phyloP scores from a whole-genome alignment of 495 filamentous ascomycete species.

The Emericellopsis terricola region DNA sequence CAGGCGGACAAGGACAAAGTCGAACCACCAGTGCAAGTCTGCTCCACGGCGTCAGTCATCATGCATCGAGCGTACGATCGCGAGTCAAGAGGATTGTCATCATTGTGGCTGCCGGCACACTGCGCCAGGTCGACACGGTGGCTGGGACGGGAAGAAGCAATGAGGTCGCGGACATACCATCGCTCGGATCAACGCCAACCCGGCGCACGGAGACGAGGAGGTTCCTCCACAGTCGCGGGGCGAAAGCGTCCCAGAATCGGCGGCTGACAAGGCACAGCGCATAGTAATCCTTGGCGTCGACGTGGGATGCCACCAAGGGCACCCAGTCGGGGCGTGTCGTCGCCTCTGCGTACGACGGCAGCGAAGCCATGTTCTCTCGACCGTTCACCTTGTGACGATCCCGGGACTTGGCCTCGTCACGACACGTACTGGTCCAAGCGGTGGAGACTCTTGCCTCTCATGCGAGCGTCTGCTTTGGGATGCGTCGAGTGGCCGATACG shows the following conservation, averaged over 20 bases:
- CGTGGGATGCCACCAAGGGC: constrained; percentile 17
- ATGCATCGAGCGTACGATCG: too few species aligned
- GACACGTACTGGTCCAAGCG: too few species aligned
- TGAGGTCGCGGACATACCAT: constrained; percentile 15
- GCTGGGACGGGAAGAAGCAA: not conserved
- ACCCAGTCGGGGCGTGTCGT: constrained; percentile 23
- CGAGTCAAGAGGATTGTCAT: too few species aligned
- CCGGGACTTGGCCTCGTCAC: too few species aligned
- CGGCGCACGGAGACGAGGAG: constrained; percentile 13
- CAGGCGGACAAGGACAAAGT: constrained; percentile 16
- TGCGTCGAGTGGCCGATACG: too few species aligned
- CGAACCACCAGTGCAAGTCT: constrained; percentile 22
- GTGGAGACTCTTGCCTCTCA: too few species aligned
- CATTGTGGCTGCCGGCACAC: too few species aligned
- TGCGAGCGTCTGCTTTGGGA: too few species aligned
- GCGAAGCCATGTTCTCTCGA: constrained; percentile 15
- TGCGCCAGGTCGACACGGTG: too few species aligned
- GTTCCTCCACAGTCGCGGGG: constrained; percentile 28
- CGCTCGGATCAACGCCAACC: constrained; percentile 14
- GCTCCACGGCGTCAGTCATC: too few species aligned
- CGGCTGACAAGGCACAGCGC: constrained; percentile 22
- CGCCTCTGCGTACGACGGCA: constrained; percentile 26
- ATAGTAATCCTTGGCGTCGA: constrained; percentile 14
- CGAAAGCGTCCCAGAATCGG: constrained; percentile 23
- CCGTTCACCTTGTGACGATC: too few species aligned